Evolutionary conservation across 805 yeast species (phyloP).

Genomic region (Wilhelminamyces savonicus): DNA sequence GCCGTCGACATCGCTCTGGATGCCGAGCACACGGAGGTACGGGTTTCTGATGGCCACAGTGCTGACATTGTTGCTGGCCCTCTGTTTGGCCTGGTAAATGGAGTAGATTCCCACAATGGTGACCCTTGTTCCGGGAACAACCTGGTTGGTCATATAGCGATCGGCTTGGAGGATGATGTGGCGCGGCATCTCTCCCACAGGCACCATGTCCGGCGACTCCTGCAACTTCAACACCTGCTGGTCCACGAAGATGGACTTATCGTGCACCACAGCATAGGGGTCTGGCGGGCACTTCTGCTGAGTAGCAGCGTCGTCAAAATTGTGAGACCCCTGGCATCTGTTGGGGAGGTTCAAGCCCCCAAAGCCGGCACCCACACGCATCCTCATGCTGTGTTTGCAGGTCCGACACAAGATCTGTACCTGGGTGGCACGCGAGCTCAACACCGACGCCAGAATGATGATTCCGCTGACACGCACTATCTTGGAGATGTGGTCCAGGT

Average conservation of each 20-base stretch:
- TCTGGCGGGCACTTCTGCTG: conserved; percentile 74
- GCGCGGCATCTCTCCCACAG: conserved; percentile 98
- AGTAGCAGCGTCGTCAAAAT: conserved; percentile 41
- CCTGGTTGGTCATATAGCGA: conserved; percentile 80
- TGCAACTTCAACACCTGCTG: conserved; percentile 92
- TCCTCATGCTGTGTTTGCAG: conserved; percentile 73
- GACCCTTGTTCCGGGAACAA: conserved; percentile 93
- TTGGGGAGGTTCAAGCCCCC: conserved; percentile 66
- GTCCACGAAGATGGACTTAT: conserved; percentile 87
- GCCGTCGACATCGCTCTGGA: conserved; percentile 75
- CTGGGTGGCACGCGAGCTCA: conserved; percentile 79
- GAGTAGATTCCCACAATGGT: conserved; percentile 90
- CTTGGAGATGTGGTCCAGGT: conserved; percentile 82
- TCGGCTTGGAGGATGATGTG: conserved; percentile 84
- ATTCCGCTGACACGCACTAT: conserved; percentile 91
- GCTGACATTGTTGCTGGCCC: conserved; percentile 36
- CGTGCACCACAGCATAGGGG: conserved; percentile 91
- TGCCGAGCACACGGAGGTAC: conserved; percentile 79
- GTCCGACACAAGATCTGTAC: conserved; percentile 81
- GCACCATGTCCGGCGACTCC: conserved; percentile 98
- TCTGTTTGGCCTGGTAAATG: conserved; percentile 68
- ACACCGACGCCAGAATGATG: conserved; percentile 82
- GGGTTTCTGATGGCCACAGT: conserved; percentile 93
- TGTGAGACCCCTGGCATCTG: conserved; percentile 47
- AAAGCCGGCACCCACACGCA: conserved; percentile 61